A percentile compares a stretch with the other conserved stretches of the same genome.
Conservation (phyloP, 306 rosid genomes). For the Amphicarpaea edgeworthii region DNA sequence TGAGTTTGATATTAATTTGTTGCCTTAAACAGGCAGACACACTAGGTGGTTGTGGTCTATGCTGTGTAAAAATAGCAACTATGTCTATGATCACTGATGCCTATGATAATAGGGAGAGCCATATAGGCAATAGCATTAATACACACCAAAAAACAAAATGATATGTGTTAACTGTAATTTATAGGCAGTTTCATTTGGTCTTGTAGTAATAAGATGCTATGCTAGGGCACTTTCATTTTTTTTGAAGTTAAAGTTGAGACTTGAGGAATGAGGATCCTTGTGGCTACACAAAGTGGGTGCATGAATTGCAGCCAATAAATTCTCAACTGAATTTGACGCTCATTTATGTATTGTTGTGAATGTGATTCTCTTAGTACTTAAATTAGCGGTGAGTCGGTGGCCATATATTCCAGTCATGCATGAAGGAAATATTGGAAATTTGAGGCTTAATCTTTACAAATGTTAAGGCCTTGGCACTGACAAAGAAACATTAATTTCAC, state of each 20-base stretch:
- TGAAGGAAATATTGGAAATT: background rate
- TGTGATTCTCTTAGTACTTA: background rate
- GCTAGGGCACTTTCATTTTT: too few relatives aligned
- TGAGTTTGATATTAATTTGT: background rate
- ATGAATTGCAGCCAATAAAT: slow-evolving; percentile 22
- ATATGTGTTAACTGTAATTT: background rate
- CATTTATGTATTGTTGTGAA: slow-evolving; percentile 5
- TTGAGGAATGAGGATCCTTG: slow-evolving; percentile 3
- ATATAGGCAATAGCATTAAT: background rate
- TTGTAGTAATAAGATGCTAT: too few relatives aligned
- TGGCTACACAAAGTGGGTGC: slow-evolving; percentile 9
- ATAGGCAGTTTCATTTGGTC: too few relatives aligned
- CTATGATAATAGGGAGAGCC: background rate
- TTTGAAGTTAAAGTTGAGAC: background rate
- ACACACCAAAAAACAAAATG: too few relatives aligned
- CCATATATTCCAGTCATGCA: background rate
- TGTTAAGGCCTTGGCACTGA: background rate
- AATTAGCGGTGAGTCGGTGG: slow-evolving; percentile 38
- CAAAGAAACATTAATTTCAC: background rate
- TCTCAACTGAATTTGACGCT: slow-evolving; percentile 6
- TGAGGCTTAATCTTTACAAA: background rate
- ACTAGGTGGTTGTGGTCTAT: slow-evolving; percentile 7
- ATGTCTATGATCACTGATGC: background rate
- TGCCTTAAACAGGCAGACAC: background rate
- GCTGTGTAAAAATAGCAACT: background rate